Evolutionary conservation across 169 alveolate species (phyloP).

Genomic region (Plasmodium cynomolgi): DNA sequence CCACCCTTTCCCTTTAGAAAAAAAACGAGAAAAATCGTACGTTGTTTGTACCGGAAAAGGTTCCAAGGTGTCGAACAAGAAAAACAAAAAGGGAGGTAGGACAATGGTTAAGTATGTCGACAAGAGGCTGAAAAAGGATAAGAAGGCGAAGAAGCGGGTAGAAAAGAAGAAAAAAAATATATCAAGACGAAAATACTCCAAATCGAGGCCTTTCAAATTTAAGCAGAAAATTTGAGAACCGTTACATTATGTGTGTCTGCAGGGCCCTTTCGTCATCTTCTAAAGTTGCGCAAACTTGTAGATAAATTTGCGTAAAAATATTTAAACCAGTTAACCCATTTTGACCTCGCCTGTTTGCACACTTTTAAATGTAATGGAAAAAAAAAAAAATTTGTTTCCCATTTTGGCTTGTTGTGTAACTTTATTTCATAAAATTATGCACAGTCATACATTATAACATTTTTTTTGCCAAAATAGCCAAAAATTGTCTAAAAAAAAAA

Average conservation of each 20-base stretch:
- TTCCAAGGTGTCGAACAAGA: conserved; percentile 83
- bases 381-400: neutral
- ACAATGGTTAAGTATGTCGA: conserved; percentile 94
- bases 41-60: conserved; percentile 90
- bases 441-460: neutral
- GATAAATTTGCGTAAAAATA: neutral
- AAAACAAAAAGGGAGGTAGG: conserved; percentile 87
- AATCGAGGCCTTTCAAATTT: conserved; percentile 70
- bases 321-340: neutral
- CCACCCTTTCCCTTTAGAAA: conserved; percentile 7
- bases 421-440: neutral
- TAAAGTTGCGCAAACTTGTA: neutral
- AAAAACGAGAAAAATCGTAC: conserved; percentile 83
- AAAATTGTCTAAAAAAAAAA: neutral
- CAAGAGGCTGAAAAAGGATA: conserved; percentile 95
- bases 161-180: conserved; percentile 80
- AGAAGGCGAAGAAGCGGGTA: conserved; percentile 87
- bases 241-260: neutral
- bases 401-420: neutral
- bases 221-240: conserved; percentile 6
- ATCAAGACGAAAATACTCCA: conserved; percentile 53
- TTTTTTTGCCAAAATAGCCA: neutral
- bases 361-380: neutral
- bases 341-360: neutral
- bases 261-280: neutral